Evolutionary conservation across 805 yeast species (phyloP).

Genomic region (Metschnikowia kofuensis): DNA sequence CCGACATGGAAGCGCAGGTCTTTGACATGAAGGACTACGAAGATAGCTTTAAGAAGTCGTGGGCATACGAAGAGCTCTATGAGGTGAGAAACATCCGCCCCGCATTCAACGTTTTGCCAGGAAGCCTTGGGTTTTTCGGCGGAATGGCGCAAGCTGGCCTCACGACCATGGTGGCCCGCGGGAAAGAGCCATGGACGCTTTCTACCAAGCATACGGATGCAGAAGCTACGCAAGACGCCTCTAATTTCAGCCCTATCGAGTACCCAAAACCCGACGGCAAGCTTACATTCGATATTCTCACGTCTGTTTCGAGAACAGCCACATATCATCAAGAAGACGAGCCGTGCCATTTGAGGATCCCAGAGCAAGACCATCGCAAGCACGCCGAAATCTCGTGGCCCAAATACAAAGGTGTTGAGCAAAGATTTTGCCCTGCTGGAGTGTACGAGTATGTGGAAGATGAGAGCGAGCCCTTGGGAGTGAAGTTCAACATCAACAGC

Average conservation of each 20-base stretch:
- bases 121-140: constrained; percentile 68
- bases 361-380: constrained; percentile 56
- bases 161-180: constrained; percentile 73
- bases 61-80: constrained; percentile 82
- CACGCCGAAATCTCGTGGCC: constrained; percentile 74
- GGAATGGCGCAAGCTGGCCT: constrained; percentile 85
- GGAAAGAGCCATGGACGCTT: constrained; percentile 87
- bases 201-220: constrained; percentile 70
- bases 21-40: constrained; percentile 61
- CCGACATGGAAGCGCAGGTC: constrained; percentile 40
- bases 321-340: constrained; percentile 95
- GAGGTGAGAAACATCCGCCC: constrained; percentile 92
- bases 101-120: constrained; percentile 57
- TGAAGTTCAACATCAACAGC: constrained; percentile 86
- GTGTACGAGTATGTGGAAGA: constrained; percentile 91
- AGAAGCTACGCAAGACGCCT: constrained; percentile 64
- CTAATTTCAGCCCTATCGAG: constrained; percentile 63
- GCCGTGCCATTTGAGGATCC: constrained; percentile 73
- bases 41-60: constrained; percentile 63
- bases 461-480: constrained; percentile 55
- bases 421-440: constrained; percentile 96
- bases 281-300: constrained; percentile 84
- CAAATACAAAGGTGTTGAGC: constrained; percentile 81
- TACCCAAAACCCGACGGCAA: constrained; percentile 97
- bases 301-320: constrained; percentile 96